These are phyloP conservation scores for Coemansia sp. DNA, from an alignment of 192 early-diverging fungal species.

Conservation along the genomic window DNA sequence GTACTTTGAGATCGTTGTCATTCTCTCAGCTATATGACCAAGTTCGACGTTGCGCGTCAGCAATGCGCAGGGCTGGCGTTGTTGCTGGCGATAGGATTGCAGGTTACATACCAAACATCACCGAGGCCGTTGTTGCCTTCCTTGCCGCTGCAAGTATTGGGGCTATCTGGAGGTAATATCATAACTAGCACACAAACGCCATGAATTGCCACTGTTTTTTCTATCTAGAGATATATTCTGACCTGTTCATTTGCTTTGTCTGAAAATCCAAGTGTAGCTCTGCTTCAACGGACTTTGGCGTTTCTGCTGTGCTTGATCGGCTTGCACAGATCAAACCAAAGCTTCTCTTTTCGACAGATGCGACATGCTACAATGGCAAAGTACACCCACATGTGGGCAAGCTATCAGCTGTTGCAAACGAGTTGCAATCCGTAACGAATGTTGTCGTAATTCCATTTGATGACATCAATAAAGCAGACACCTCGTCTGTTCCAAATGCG, in stretches of 20 bases:
- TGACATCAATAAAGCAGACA: slow-evolving; percentile 15
- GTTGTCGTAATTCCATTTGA: slow-evolving; percentile 83
- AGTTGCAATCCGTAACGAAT: slow-evolving; percentile 66
- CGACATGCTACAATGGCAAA: slow-evolving; percentile 91
- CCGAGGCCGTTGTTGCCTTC: slow-evolving; percentile 80
- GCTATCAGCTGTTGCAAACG: slow-evolving; percentile 67
- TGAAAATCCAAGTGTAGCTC: slow-evolving; percentile 49
- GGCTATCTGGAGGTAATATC: slow-evolving; percentile 74
- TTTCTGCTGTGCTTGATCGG: slow-evolving; percentile 86
- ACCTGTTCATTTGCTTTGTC: not conserved
- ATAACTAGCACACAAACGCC: not conserved
- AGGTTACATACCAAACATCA: slow-evolving; percentile 86
- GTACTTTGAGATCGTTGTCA: slow-evolving; percentile 57
- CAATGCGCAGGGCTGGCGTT: slow-evolving; percentile 72
- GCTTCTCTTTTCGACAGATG: slow-evolving; percentile 86
- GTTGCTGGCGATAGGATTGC: slow-evolving; percentile 80
- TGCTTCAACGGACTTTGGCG: slow-evolving; percentile 93
- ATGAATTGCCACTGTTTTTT: not conserved
- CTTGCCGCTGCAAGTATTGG: slow-evolving; percentile 79
- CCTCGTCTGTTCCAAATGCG: slow-evolving; percentile 29
- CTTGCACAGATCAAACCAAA: slow-evolving; percentile 91
- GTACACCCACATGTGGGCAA: slow-evolving; percentile 77
- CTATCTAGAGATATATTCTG: not conserved
- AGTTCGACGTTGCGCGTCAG: slow-evolving; percentile 70
- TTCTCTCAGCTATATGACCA: slow-evolving; percentile 70